Conservation (phyloP, 2,329 filamentous ascomycete genomes). For the Diaporthe helianthi region DNA sequence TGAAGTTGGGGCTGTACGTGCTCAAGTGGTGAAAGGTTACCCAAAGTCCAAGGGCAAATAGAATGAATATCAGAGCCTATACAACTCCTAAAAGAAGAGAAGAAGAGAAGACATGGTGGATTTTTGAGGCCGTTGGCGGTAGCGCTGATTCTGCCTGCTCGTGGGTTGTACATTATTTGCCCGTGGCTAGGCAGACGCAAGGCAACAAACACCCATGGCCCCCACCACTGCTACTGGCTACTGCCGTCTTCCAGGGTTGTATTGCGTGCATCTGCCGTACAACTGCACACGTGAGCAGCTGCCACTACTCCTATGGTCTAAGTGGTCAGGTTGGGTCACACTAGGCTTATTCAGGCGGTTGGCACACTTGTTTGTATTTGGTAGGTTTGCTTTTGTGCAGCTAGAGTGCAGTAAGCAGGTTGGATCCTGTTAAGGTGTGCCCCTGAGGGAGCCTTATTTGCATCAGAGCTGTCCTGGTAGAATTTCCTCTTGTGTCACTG, state of each 20-base stretch:
- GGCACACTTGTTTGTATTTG: background rate
- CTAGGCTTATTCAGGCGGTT: background rate
- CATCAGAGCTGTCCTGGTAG: too few species aligned
- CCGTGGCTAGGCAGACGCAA: slow-evolving; percentile 9
- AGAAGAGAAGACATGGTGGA: background rate
- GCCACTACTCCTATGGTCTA: background rate
- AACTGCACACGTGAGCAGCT: background rate
- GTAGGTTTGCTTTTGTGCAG: background rate
- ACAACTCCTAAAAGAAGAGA: background rate
- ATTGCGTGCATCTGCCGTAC: background rate
- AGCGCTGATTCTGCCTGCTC: background rate
- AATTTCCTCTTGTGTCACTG: background rate
- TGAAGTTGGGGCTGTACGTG: background rate
- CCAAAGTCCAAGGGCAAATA: too few species aligned
- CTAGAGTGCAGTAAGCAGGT: background rate
- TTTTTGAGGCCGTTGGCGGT: background rate
- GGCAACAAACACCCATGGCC: slow-evolving; percentile 4
- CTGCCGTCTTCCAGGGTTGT: background rate
- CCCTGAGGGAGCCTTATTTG: background rate
- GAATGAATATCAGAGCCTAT: too few species aligned
- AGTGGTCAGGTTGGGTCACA: background rate
- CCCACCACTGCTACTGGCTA: too few species aligned
- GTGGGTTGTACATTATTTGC: background rate
- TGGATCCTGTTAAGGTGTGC: background rate
- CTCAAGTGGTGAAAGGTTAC: background rate